Conservation (phyloP, 495 filamentous ascomycete species). For the Penicillium desertorum region DNA sequence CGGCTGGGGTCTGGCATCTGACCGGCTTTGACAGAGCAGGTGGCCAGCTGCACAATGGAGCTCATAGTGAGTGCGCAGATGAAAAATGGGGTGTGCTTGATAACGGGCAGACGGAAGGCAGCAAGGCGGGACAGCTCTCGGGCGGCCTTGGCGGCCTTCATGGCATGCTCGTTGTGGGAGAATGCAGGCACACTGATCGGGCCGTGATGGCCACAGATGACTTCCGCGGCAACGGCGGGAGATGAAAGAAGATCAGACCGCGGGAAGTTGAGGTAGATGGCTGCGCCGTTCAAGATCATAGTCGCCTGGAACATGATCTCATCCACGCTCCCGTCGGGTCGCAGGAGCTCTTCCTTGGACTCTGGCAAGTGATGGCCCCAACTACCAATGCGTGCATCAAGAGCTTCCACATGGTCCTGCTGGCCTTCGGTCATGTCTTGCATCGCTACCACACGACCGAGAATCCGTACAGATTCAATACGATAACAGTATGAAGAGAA, state of each 20-base stretch:
- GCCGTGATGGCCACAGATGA: constrained; percentile 49
- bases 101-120: constrained; percentile 68
- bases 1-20: constrained; percentile 70
- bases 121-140: constrained; percentile 75
- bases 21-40: constrained; percentile 68
- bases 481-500: constrained; percentile 51
- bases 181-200: constrained; percentile 52
- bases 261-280: constrained; percentile 49
- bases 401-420: constrained; percentile 50
- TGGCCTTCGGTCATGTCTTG: constrained; percentile 42
- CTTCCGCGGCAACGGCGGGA: constrained; percentile 46
- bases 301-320: constrained; percentile 92
- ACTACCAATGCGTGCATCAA: constrained; percentile 76
- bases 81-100: constrained; percentile 84
- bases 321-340: constrained; percentile 65
- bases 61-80: constrained; percentile 71
- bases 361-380: constrained; percentile 79
- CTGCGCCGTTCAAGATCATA: constrained; percentile 68
- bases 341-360: constrained; percentile 69
- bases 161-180: constrained; percentile 65
- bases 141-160: constrained; percentile 75
- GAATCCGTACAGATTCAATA: constrained; percentile 65
- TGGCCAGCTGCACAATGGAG: constrained; percentile 58
- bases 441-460: constrained; percentile 66
- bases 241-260: constrained; percentile 52